Percentiles rank a stretch among this genome's conserved stretches.
These are phyloP conservation scores for Aphanomyces euteiches DNA, from an alignment of 352 stramenopile species.

Conservation along the genomic window DNA sequence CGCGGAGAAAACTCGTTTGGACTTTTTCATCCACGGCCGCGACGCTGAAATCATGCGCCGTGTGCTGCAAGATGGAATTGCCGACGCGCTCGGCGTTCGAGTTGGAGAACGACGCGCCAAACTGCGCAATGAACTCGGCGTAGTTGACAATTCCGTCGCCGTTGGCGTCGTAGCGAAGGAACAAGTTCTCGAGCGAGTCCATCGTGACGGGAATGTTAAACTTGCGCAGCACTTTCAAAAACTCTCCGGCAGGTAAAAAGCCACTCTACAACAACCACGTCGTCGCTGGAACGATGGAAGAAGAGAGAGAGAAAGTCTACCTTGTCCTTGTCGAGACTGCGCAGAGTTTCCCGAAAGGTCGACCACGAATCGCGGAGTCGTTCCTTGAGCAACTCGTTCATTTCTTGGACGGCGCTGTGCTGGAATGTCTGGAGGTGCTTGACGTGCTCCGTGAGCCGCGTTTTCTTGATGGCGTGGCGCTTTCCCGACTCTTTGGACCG, in stretches of 20 bases:
- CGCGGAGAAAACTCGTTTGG: conserved; percentile 13
- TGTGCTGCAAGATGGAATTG: conserved; percentile 44
- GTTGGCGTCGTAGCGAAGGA: conserved; percentile 35
- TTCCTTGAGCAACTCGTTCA: conserved; percentile 44
- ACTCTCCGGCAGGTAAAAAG: conserved; percentile 40
- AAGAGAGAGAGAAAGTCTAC: not conserved
- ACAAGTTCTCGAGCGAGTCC: conserved; percentile 44
- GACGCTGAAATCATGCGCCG: conserved; percentile 27
- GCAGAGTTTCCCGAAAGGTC: conserved; percentile 53
- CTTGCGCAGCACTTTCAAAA: conserved; percentile 41
- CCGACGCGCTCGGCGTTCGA: conserved; percentile 61
- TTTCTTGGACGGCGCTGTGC: conserved; percentile 42
- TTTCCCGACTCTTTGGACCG: conserved; percentile 42
- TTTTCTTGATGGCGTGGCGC: conserved; percentile 54
- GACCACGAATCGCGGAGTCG: conserved; percentile 52
- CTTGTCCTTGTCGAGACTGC: conserved; percentile 38
- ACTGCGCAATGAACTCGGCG: conserved; percentile 58
- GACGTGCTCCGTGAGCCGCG: conserved; percentile 48
- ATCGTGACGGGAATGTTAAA: conserved; percentile 39
- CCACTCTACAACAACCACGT: conserved; percentile 30
- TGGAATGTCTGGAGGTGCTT: conserved; percentile 49
- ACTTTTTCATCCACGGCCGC: conserved; percentile 29
- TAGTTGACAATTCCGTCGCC: conserved; percentile 47
- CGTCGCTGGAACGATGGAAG: not conserved
- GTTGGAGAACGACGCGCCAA: conserved; percentile 59